Evolutionary conservation across 2,329 filamentous ascomycete species (phyloP).

Genomic region (Verticillium klebahnii): DNA sequence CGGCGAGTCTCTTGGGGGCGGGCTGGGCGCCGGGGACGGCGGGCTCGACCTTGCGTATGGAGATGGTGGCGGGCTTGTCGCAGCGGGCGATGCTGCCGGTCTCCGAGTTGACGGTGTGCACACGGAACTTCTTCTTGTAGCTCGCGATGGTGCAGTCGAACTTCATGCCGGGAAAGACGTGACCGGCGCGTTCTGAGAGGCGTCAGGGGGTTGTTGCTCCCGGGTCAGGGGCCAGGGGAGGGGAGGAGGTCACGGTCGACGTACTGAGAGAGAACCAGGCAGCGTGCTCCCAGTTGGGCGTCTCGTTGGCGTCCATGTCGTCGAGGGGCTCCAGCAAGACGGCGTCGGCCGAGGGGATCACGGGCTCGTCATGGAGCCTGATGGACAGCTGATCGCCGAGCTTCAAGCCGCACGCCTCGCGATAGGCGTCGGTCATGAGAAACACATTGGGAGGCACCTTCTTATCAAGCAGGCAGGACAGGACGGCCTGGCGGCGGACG

Average conservation of each 20-base stretch:
- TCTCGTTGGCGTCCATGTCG: neutral
- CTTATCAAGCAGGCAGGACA: constrained; percentile 49
- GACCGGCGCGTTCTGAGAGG: constrained; percentile 54
- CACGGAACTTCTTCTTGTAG: constrained; percentile 56
- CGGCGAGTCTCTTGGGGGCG: constrained; percentile 27
- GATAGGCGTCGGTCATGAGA: constrained; percentile 69
- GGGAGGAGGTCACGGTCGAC: constrained; percentile 3
- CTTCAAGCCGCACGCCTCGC: constrained; percentile 67
- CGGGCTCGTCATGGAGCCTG: constrained; percentile 47
- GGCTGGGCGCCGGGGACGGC: constrained; percentile 17
- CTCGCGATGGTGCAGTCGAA: constrained; percentile 60
- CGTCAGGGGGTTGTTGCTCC: neutral
- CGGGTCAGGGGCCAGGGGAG: neutral
- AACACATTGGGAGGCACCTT: constrained; percentile 64
- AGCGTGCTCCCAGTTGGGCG: neutral
- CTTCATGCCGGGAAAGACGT: constrained; percentile 64
- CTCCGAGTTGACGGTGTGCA: constrained; percentile 50
- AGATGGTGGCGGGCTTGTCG: constrained; percentile 29
- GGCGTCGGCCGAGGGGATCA: constrained; percentile 49
- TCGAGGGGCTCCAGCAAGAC: constrained; percentile 29
- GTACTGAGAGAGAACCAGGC: neutral
- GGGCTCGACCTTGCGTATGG: constrained; percentile 25
- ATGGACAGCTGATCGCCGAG: constrained; percentile 62
- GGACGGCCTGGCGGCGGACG: constrained; percentile 37
- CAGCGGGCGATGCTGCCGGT: constrained; percentile 39